Percentiles rank a stretch among this genome's conserved stretches.
These are phyloP conservation scores for Tremella fuciformis DNA, from an alignment of 768 basidiomycete genomes.

Conservation along the genomic window DNA sequence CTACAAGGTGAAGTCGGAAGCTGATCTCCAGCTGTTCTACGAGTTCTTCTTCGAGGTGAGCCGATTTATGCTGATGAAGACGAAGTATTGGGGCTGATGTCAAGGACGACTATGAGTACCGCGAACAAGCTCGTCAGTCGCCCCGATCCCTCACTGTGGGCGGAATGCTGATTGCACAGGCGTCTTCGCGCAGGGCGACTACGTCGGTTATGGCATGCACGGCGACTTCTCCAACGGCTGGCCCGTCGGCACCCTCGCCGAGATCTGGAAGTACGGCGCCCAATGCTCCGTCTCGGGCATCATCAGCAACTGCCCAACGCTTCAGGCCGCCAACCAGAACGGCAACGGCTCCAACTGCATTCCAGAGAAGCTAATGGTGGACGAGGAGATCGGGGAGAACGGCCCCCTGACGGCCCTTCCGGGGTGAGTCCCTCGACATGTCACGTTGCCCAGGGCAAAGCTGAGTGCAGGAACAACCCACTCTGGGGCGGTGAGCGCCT, in stretches of 20 bases:
- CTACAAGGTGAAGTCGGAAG: too few relatives aligned
- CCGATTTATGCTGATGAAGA: background rate
- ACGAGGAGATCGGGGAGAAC: conserved; percentile 32
- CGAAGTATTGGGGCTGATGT: background rate
- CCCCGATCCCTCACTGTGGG: background rate
- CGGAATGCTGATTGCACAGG: background rate
- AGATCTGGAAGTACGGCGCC: conserved; percentile 25
- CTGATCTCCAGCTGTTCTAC: conserved; percentile 23
- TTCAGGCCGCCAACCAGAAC: conserved; percentile 11
- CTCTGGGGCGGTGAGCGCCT: conserved; percentile 11
- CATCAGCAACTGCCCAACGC: conserved; percentile 28
- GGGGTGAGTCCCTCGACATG: conserved; percentile 9
- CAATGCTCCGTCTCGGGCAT: conserved; percentile 26
- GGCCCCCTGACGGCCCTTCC: conserved; percentile 26
- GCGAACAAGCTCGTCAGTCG: conserved; percentile 10
- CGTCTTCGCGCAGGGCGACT: conserved; percentile 32
- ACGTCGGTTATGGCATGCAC: conserved; percentile 33
- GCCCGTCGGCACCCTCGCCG: conserved; percentile 25
- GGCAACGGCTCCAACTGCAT: conserved; percentile 15
- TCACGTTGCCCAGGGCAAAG: too few relatives aligned
- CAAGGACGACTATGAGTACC: conserved; percentile 25
- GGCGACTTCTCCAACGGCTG: conserved; percentile 43
- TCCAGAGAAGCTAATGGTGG: conserved; percentile 25
- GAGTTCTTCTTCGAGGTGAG: conserved; percentile 34
- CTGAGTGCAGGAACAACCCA: conserved; percentile 24